Conservation (phyloP, 768 basidiomycete species). For the Podaxis sp. region DNA sequence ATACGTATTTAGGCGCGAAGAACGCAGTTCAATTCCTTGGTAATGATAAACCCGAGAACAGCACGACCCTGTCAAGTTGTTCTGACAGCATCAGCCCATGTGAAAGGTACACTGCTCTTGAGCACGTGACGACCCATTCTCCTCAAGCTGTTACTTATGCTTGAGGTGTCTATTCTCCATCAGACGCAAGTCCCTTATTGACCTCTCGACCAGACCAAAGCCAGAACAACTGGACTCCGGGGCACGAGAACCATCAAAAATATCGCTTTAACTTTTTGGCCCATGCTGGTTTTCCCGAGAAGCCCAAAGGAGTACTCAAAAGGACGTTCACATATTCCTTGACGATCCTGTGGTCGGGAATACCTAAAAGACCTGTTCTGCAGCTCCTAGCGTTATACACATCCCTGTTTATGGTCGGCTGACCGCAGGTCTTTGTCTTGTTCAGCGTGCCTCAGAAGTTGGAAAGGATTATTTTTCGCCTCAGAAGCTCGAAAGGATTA, state of each 20-base stretch:
- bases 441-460: slow-evolving; percentile 1
- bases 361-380: background rate
- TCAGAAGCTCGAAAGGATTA: too few relatives aligned
- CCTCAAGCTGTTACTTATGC: too few relatives aligned
- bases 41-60: too few relatives aligned
- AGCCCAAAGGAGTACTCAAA: background rate
- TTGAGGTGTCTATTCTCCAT: too few relatives aligned
- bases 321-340: background rate
- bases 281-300: background rate
- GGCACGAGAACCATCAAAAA: background rate
- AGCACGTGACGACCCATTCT: too few relatives aligned
- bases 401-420: background rate
- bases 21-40: too few relatives aligned
- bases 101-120: too few relatives aligned
- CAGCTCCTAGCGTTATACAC: background rate
- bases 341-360: background rate
- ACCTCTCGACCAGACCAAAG: too few relatives aligned
- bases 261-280: background rate
- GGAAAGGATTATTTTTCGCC: background rate
- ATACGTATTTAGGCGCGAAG: too few relatives aligned
- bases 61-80: too few relatives aligned
- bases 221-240: background rate
- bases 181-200: too few relatives aligned
- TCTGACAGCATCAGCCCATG: too few relatives aligned
- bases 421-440: background rate